A percentile compares a stretch with the other conserved stretches of the same genome.
phyloP scores from a whole-genome alignment of 768 basidiomycete genomes.

The Gautieria morchelliformis region DNA sequence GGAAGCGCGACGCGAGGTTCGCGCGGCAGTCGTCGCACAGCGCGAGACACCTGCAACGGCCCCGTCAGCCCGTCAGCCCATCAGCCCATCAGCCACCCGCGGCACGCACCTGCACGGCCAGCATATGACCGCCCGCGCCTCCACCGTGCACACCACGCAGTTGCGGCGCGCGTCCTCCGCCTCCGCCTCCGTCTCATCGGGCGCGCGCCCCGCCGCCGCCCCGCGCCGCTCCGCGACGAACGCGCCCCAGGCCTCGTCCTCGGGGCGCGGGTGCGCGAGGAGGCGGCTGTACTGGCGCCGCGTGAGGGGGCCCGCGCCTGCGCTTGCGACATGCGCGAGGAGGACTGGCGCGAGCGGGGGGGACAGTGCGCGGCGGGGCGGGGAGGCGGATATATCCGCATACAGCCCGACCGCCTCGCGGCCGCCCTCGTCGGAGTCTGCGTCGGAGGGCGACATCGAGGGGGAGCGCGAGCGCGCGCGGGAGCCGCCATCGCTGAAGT shows the following conservation, averaged over 20 bases:
- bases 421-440: constrained; percentile 24
- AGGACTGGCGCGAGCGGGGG: constrained; percentile 33
- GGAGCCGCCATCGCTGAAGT: constrained; percentile 16
- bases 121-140: constrained; percentile 62
- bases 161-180: constrained; percentile 19
- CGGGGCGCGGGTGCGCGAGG: constrained; percentile 16
- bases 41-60: constrained; percentile 31
- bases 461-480: constrained; percentile 14
- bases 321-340: constrained; percentile 43
- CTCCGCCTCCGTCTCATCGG: constrained; percentile 13
- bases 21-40: constrained; percentile 61
- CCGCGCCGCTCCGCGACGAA: constrained; percentile 23
- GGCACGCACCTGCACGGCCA: constrained; percentile 83
- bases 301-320: constrained; percentile 37
- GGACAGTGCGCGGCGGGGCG: constrained; percentile 12
- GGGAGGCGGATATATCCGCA: constrained; percentile 37
- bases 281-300: constrained; percentile 36
- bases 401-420: constrained; percentile 42
- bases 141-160: constrained; percentile 69
- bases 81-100: too few species aligned
- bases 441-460: constrained; percentile 14
- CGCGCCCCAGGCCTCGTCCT: constrained; percentile 20
- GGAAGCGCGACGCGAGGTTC: constrained; percentile 43
- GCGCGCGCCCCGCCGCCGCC: constrained; percentile 8
- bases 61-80: too few species aligned